Base-by-base conservation (phyloP, 1,139 yeast species). In the Schwanniomyces etchellsii region DNA sequence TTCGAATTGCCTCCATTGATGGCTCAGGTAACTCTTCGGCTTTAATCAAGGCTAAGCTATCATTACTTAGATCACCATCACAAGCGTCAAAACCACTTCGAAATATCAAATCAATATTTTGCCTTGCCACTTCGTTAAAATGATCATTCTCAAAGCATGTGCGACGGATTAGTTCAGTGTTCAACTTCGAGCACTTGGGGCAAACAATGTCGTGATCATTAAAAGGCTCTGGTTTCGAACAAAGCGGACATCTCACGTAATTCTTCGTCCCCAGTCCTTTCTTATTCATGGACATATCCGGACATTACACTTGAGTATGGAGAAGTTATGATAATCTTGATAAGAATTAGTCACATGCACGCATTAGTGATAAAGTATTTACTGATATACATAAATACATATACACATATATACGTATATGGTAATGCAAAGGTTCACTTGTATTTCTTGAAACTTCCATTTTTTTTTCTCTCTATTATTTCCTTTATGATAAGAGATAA, bases 401-500 rank as follows among this genome's bases (percentile, higher is more conserved):
- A 24, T 14, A 14, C 27, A 6, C 7, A 23, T 6, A 23, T 23
- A 23, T 11, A 9, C 13, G 7, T 7, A 23, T 9, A 11, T 13
- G 16, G 6, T 12, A 13, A 13, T 11, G 16, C 12, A 24, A n/a
- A 12, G 5, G n/a, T n/a, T n/a, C n/a, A n/a, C n/a, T n/a, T 6
- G 6, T 24, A 13, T 24, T n/a, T 16, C 24, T 25, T 7, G 7
- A 18, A 18, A 18, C n/a, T 7, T 7, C 21, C 21, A 18, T 18
- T n/a, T 37, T 52, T 55, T 40, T 42, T 51, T 27, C 70, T 39
- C 32, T 77, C 84, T 0, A 73, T 62, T 12, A 78, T 60, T 40
- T 80, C 88, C 38, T 81, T 53, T 2, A 81, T 60, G 55, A 79
- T 58, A 34, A 78, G 49, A 4, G 81, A 66, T 30, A 81, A 40